Conservation (phyloP, 1,139 yeast genomes). For the Scheffersomyces illinoinensis region DNA sequence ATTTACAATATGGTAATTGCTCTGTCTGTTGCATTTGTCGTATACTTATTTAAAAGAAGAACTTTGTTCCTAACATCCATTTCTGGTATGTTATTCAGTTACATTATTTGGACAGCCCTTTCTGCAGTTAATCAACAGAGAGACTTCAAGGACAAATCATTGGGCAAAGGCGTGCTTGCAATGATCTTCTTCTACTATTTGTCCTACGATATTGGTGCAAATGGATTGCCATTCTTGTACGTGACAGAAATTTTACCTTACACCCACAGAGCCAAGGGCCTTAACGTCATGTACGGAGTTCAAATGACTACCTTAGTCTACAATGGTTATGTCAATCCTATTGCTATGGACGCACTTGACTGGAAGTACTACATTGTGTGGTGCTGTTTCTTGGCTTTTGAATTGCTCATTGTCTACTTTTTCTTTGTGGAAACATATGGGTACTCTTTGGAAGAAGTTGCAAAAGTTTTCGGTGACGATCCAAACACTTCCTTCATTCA, state of each 20-base stretch:
- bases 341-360: constrained; percentile 58
- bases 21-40: constrained; percentile 26
- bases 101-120: constrained; percentile 39
- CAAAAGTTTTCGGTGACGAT: constrained; percentile 42
- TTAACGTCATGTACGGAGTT: constrained; percentile 24
- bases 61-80: constrained; percentile 42
- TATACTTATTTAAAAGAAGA: constrained; percentile 42
- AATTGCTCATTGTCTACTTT: constrained; percentile 33
- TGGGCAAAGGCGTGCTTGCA: constrained; percentile 47
- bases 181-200: constrained; percentile 45
- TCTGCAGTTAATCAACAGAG: constrained; percentile 41
- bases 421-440: constrained; percentile 52
- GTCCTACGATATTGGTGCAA: constrained; percentile 39
- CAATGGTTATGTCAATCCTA: constrained; percentile 56
- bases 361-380: constrained; percentile 63
- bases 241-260: constrained; percentile 47
- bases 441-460: constrained; percentile 51
- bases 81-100: constrained; percentile 36
- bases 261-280: constrained; percentile 46
- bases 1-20: constrained; percentile 42
- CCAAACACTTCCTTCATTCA: background rate
- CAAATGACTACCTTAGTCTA: constrained; percentile 29
- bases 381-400: constrained; percentile 36
- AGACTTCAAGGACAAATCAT: constrained; percentile 30
- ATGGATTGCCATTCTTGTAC: constrained; percentile 41